phyloP scores from a whole-genome alignment of 2,329 filamentous ascomycete species.

The Arthroderma sp. region DNA sequence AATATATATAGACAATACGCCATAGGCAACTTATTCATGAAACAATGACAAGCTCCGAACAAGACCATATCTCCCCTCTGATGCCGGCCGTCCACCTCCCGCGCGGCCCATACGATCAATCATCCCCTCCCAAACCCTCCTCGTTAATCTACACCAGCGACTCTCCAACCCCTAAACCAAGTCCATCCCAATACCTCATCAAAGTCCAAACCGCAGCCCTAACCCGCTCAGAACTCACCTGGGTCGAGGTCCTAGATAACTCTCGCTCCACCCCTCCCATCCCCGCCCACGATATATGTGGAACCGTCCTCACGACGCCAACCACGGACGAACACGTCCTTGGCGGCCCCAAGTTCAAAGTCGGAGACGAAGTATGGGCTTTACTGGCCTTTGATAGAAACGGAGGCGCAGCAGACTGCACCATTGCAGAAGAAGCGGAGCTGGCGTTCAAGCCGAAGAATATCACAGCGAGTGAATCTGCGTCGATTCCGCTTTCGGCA shows the following conservation, averaged over 20 bases:
- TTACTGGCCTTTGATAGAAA: conserved; percentile 25
- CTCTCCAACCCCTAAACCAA: conserved; percentile 25
- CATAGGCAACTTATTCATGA: neutral
- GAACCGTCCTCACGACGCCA: conserved; percentile 25
- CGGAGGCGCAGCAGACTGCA: conserved; percentile 30
- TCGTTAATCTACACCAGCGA: conserved; percentile 21
- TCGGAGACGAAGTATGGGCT: conserved; percentile 29
- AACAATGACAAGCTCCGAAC: conserved; percentile 19
- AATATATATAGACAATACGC: too few species aligned
- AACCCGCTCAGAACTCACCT: conserved; percentile 25
- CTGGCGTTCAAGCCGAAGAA: conserved; percentile 27
- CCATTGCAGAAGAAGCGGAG: conserved; percentile 25
- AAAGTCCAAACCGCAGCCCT: conserved; percentile 28
- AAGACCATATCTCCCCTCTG: conserved; percentile 22
- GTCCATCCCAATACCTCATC: conserved; percentile 27
- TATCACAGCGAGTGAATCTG: conserved; percentile 21
- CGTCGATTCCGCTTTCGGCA: conserved; percentile 25
- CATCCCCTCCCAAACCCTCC: conserved; percentile 14
- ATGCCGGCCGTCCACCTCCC: conserved; percentile 29
- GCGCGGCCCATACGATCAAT: conserved; percentile 12
- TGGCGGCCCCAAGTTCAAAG: conserved; percentile 25
- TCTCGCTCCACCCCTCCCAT: conserved; percentile 15
- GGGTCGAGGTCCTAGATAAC: conserved; percentile 12
- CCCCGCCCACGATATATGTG: conserved; percentile 29
- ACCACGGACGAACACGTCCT: conserved; percentile 17